Evolutionary conservation across 2,329 filamentous ascomycete genomes (phyloP).

Genomic region (Ilyonectria sp.): DNA sequence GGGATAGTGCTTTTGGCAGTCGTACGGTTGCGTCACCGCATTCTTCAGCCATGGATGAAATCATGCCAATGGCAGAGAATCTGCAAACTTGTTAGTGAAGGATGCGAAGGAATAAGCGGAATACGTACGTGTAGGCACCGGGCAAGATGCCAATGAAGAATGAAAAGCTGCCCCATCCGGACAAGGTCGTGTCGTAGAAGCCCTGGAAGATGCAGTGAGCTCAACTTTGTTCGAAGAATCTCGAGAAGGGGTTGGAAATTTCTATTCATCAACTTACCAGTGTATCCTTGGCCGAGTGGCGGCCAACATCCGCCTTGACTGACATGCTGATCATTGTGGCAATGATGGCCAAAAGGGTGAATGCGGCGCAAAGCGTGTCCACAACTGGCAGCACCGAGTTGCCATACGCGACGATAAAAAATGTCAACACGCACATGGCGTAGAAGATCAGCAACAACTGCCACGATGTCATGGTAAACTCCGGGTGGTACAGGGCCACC

Average conservation of each 20-base stretch:
- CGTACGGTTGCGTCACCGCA: constrained; percentile 72
- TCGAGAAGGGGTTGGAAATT: neutral
- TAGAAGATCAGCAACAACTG: constrained; percentile 81
- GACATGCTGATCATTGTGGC: constrained; percentile 80
- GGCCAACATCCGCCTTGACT: constrained; percentile 72
- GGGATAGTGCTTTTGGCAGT: constrained; percentile 77
- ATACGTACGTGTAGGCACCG: constrained; percentile 52
- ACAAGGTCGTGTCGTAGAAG: constrained; percentile 76
- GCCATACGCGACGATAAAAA: constrained; percentile 77
- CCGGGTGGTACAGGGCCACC: constrained; percentile 73
- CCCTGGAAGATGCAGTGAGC: constrained; percentile 61
- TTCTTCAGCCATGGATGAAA: constrained; percentile 70
- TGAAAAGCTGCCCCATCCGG: constrained; percentile 78
- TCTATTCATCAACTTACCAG: constrained; percentile 32
- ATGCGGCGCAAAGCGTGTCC: constrained; percentile 79
- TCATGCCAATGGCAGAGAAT: constrained; percentile 65
- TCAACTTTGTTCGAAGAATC: rapidly evolving
- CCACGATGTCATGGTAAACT: constrained; percentile 61
- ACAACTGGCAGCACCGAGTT: constrained; percentile 72
- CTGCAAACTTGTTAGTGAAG: constrained; percentile 4
- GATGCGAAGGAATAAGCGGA: rapidly evolving
- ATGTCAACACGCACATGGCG: constrained; percentile 73
- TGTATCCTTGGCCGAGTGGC: constrained; percentile 64
- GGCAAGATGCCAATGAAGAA: constrained; percentile 69
- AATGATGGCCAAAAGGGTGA: constrained; percentile 78